Conservation (phyloP, 352 stramenopile species). For the Phytophthora pinifolia region DNA sequence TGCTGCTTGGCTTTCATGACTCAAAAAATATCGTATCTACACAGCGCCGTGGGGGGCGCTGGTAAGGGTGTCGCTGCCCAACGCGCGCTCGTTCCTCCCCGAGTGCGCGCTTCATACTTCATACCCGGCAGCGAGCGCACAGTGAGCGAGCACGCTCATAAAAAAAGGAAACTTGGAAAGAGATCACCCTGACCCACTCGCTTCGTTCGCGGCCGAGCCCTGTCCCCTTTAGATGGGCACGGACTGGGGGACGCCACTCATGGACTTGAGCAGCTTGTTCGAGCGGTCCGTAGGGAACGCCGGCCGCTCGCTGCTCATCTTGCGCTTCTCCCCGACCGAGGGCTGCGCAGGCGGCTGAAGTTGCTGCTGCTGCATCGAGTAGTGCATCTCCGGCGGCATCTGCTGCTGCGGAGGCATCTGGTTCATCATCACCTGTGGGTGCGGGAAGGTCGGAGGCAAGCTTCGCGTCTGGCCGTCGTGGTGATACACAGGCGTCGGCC, state of each 20-base stretch:
- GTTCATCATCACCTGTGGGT: conserved; percentile 59
- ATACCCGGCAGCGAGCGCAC: conserved; percentile 14
- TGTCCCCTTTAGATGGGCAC: conserved; percentile 35
- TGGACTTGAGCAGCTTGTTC: conserved; percentile 45
- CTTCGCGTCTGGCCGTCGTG: conserved; percentile 38
- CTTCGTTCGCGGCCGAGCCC: not conserved
- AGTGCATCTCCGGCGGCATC: conserved; percentile 37
- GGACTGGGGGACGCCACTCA: conserved; percentile 36
- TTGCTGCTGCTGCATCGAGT: conserved; percentile 31
- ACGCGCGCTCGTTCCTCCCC: conserved; percentile 24
- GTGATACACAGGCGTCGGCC: conserved; percentile 17
- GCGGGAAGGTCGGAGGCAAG: conserved; percentile 50
- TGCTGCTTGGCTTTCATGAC: conserved; percentile 30
- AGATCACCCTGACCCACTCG: conserved; percentile 9
- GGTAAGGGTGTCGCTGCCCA: conserved; percentile 21
- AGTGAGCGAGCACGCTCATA: conserved; percentile 18
- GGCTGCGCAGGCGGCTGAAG: conserved; percentile 4
- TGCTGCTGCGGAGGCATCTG: conserved; percentile 35
- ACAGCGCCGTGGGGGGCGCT: conserved; percentile 15
- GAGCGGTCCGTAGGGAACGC: conserved; percentile 36
- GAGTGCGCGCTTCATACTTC: conserved; percentile 29
- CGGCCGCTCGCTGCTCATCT: conserved; percentile 44
- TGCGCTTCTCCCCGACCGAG: conserved; percentile 46
- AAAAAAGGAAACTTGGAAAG: conserved; percentile 19
- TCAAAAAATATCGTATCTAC: conserved; percentile 37